Base-by-base conservation (phyloP, 257 asterid species). In the Solanum pinnatisectum region DNA sequence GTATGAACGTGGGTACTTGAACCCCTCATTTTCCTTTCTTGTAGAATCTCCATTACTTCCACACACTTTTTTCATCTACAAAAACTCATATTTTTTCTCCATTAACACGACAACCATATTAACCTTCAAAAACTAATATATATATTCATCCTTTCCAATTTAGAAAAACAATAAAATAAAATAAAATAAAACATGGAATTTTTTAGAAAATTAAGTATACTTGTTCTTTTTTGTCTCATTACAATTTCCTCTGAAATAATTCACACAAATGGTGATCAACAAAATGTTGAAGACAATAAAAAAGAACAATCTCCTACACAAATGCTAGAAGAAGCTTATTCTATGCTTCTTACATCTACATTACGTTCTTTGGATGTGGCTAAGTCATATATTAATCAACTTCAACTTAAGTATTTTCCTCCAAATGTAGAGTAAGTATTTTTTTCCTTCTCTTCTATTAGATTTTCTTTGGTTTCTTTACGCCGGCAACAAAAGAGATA, bases 391-490 rank as follows among this genome's bases (percentile, higher is more conserved):
- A 70, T 88, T 67, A 71, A 86, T 42, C 82, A 88, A 70, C 22
- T 83, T 25, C 83, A 90, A 63, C 35, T 59, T 2, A 52, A 88
- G 35, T 87, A 74, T 32, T 85, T 79, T 30, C 89, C 89, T 56
- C 91, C 91, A 72, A 86, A 88, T 88, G n/a, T 90, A 37, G 91
- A 90, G 91, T 89, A 84, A 87, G 91, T 76, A 30, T 37, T 13
- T 77, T 18, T 14, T 49, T 10, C 10, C 3, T 74, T 37, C 56
- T 5, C 37, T 49, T 40, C 5, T 56, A 18, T 49, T 44, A 44
- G 52, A 0, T 44, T 44, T 44, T 44, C 52, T 44, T 49, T 56
- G 63, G 9, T 20, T 59, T 20, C 67, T 56, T 18, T 52, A 2
- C 23, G 60, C 10, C 3, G 8, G 63, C 3, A 52, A 16, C 9